Conservation (phyloP, 73 alveolate genomes). For the Uronychia setigera region DNA sequence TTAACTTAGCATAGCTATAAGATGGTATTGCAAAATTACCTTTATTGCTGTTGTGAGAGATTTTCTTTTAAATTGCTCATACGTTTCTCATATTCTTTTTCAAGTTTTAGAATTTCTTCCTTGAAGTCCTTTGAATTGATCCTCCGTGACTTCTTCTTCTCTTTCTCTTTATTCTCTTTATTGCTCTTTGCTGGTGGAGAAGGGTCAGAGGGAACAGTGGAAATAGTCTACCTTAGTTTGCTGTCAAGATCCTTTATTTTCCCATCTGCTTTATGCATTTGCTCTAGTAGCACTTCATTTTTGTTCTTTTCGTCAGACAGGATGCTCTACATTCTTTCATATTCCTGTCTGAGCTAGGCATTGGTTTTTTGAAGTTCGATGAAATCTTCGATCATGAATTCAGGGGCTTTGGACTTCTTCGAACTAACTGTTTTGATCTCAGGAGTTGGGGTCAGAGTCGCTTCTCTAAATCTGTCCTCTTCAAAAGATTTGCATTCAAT, state of each 20-base stretch:
- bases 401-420: not conserved
- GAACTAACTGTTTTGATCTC: too few species aligned
- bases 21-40: not conserved
- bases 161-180: not conserved
- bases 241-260: not conserved
- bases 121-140: not conserved
- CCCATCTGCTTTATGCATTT: not conserved
- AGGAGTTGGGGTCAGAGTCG: too few species aligned
- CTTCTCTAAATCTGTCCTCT: too few species aligned
- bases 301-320: not conserved
- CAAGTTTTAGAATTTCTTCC: not conserved
- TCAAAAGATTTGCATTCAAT: too few species aligned
- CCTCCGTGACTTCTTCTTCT: not conserved
- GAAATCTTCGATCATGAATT: not conserved
- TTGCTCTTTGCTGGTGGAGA: not conserved
- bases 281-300: not conserved
- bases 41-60: not conserved
- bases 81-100: not conserved
- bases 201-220: too few species aligned
- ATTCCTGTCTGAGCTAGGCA: not conserved
- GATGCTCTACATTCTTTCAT: not conserved
- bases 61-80: not conserved
- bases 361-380: not conserved
- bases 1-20: not conserved
- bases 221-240: too few species aligned